phyloP scores from a whole-genome alignment of 192 early-diverging fungal species.

The Coemansia sp. region DNA sequence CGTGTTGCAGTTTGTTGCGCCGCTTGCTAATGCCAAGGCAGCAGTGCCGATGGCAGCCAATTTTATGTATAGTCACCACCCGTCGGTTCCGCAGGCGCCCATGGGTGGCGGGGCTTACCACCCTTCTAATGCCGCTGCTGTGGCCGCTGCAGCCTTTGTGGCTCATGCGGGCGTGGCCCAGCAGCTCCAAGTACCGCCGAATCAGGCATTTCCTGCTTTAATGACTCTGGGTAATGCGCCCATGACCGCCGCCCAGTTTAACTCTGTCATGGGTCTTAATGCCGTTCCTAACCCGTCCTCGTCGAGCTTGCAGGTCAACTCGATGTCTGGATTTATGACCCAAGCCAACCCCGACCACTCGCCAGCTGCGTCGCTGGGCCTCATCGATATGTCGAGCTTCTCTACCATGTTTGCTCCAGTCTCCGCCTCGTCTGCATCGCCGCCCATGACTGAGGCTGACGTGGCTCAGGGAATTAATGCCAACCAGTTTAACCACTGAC shows the following conservation, averaged over 20 bases:
- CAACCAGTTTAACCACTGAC: neutral
- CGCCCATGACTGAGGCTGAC: constrained; percentile 1
- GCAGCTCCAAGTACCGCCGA: constrained; percentile 15
- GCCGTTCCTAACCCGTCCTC: neutral
- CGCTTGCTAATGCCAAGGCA: constrained; percentile 3
- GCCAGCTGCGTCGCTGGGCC: constrained; percentile 12
- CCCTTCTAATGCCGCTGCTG: constrained; percentile 17
- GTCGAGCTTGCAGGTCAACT: constrained; percentile 32
- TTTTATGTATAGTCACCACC: constrained; percentile 6
- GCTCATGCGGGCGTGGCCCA: constrained; percentile 26
- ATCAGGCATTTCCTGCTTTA: neutral
- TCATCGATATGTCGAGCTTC: constrained; percentile 40
- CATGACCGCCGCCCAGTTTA: constrained; percentile 18
- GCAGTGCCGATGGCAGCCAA: neutral
- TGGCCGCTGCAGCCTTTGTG: constrained; percentile 34
- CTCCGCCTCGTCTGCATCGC: neutral
- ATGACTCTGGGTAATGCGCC: neutral
- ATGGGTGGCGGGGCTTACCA: constrained; percentile 8
- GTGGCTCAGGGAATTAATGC: neutral
- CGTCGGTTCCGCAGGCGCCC: neutral
- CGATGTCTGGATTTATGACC: constrained; percentile 31
- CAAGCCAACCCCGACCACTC: constrained; percentile 2
- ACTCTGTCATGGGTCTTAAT: constrained; percentile 21
- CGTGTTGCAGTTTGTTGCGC: constrained; percentile 25
- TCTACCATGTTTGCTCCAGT: constrained; percentile 29